These are phyloP conservation scores for Grosmannia penicillata DNA, from an alignment of 2,329 filamentous ascomycete genomes.

Conservation along the genomic window DNA sequence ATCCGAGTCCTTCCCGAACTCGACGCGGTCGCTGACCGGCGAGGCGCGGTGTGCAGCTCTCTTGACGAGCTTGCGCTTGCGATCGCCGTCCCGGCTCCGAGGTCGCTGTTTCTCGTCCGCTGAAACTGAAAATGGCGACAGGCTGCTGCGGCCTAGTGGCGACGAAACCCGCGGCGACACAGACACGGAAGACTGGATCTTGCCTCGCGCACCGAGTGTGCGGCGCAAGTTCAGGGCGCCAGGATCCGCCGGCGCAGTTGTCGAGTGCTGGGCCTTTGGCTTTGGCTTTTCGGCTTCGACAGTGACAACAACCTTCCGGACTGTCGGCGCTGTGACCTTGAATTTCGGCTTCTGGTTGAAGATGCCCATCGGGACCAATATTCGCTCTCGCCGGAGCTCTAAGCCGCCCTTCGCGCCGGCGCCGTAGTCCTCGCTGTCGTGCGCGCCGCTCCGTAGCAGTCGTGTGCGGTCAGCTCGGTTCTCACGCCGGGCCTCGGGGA, in stretches of 20 bases:
- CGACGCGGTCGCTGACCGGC: conserved; percentile 31
- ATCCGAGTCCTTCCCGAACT: conserved; percentile 32
- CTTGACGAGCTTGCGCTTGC: conserved; percentile 32
- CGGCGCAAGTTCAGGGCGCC: conserved; percentile 19
- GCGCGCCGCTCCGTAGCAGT: too few species aligned
- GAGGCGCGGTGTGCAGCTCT: conserved; percentile 21
- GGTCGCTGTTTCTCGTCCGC: conserved; percentile 14
- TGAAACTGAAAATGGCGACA: conserved; percentile 20
- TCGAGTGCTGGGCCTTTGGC: conserved; percentile 14
- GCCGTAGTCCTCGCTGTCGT: neutral
- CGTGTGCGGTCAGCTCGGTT: too few species aligned
- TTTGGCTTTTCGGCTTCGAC: conserved; percentile 25
- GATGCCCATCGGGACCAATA: conserved; percentile 23
- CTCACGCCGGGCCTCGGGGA: too few species aligned
- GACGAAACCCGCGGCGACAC: conserved; percentile 12
- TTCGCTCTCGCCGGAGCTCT: too few species aligned
- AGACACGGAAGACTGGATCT: conserved; percentile 4
- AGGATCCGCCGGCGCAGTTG: conserved; percentile 1
- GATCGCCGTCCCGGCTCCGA: conserved; percentile 11
- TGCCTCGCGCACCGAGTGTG: conserved; percentile 22
- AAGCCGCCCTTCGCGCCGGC: neutral
- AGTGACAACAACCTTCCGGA: conserved; percentile 37
- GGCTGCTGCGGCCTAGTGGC: conserved; percentile 11
- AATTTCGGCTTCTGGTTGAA: conserved; percentile 31
- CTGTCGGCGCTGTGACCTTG: conserved; percentile 33